Evolutionary conservation across 2,329 filamentous ascomycete genomes (phyloP).

Genomic region (Amylocarpus encephaloides): DNA sequence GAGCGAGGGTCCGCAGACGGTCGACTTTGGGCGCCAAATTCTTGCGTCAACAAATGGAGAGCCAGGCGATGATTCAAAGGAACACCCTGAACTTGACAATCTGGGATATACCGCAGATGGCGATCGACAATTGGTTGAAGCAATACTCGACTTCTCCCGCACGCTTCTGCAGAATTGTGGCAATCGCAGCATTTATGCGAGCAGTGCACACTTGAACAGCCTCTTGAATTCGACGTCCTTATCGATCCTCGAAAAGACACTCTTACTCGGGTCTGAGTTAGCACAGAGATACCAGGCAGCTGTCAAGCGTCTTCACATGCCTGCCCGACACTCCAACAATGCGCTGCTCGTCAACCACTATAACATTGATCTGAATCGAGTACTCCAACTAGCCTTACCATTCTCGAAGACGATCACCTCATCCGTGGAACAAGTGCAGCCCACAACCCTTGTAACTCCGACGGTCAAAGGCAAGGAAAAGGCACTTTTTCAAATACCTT

Average conservation of each 20-base stretch:
- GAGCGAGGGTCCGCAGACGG: constrained; percentile 70
- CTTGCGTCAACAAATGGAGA: constrained; percentile 44
- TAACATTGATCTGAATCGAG: constrained; percentile 69
- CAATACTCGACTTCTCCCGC: constrained; percentile 76
- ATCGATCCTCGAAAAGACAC: constrained; percentile 67
- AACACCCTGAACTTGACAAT: constrained; percentile 41
- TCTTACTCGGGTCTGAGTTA: constrained; percentile 77
- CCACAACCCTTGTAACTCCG: constrained; percentile 50
- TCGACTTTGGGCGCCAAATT: constrained; percentile 63
- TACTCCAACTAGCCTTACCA: constrained; percentile 76
- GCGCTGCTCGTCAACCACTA: constrained; percentile 80
- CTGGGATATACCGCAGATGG: constrained; percentile 67
- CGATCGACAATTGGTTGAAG: constrained; percentile 73
- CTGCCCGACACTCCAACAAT: constrained; percentile 60
- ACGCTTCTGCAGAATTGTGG: constrained; percentile 91
- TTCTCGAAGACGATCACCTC: constrained; percentile 65
- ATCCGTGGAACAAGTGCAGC: constrained; percentile 40
- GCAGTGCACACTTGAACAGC: constrained; percentile 82
- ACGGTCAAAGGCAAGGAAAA: constrained; percentile 72
- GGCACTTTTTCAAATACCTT: constrained; percentile 34
- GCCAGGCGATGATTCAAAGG: constrained; percentile 42
- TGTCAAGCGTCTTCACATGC: constrained; percentile 64
- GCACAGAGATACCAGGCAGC: constrained; percentile 91
- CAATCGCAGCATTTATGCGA: constrained; percentile 92
- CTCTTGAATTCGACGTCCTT: constrained; percentile 83